Evolutionary conservation across 352 stramenopile genomes (phyloP), one percentile per base, ranked within the genome.

Genomic region (Phytophthora colocasiae): DNA sequence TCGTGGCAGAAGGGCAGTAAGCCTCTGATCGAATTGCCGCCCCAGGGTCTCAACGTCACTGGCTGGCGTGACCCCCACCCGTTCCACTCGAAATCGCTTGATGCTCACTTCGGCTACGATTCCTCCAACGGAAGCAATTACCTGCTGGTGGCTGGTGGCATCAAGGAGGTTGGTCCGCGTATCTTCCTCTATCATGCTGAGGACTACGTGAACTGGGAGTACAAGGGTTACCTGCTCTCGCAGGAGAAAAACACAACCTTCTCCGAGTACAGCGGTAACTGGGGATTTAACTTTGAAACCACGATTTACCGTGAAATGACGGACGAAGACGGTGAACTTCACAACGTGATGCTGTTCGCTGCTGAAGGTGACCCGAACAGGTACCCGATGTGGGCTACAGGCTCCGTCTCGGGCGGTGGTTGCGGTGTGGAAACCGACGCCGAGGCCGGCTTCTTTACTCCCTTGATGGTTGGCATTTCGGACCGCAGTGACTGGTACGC

Each of bases 321-420:
- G 36, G 81, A 91, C 56, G 79, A 76, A 24, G 81, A 90, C 15
- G 80, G 80, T 31, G 71, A 83, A 34, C 61, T 68, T 2, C 79
- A 91, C 71, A 89, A 89, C 67, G 69, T 88, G 22, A 83, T 91
- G 69, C 65, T 91, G 40, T 87, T 89, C 14, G 78, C 78, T n/a
- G 78, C 80, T 4, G 82, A 89, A 17, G 77, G 77, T 19, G 68
- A 70, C 3, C 68, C 78, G 32, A 65, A 74, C 19, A 78, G 80
- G 0, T 91, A 88, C 71, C 68, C 78, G 15, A 87, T 91, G 80
- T 91, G 82, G 82, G 77, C 80, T 2, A 75, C 76, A 17, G 82
- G 82, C 27, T 70, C 67, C 5, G 68, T 85, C 46, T 57, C 58
- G 1, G 61, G 59, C 26, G 56, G 52, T 6, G 59, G 66, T 58